phyloP scores from a whole-genome alignment of 1,284 basidiomycete genomes.

The Abortiporus biennis region DNA sequence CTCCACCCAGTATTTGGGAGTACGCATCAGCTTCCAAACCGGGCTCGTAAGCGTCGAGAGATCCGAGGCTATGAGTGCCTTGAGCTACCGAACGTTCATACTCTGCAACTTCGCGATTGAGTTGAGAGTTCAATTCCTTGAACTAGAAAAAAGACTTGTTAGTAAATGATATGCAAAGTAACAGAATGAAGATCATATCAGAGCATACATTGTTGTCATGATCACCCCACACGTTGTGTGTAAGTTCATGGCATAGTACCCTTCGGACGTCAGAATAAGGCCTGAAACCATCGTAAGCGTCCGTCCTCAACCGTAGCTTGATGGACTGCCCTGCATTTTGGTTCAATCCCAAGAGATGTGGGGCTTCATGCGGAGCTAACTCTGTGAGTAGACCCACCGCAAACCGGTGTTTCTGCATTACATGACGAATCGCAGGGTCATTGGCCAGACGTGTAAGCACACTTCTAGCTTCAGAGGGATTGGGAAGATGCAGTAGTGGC shows the following conservation, averaged over 20 bases:
- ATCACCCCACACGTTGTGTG: constrained; percentile 68
- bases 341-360: constrained; percentile 67
- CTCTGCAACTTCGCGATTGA: constrained; percentile 67
- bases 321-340: constrained; percentile 57
- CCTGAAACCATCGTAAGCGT: constrained; percentile 66
- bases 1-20: constrained; percentile 42
- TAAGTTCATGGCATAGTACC: constrained; percentile 71
- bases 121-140: constrained; percentile 68
- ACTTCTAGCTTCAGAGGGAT: constrained; percentile 46
- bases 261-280: constrained; percentile 57
- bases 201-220: constrained; percentile 66
- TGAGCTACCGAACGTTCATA: constrained; percentile 49
- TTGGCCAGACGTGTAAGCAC: constrained; percentile 51
- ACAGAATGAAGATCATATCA: neutral
- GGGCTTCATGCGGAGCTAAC: constrained; percentile 70
- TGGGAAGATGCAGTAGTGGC: constrained; percentile 58
- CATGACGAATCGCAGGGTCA: constrained; percentile 62
- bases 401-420: constrained; percentile 66
- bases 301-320: constrained; percentile 62
- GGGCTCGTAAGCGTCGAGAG: constrained; percentile 43
- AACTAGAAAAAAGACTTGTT: constrained; percentile 35
- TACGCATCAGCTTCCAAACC: constrained; percentile 50
- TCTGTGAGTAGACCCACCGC: constrained; percentile 64
- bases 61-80: constrained; percentile 48
- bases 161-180: neutral